Conservation (phyloP, 2,329 filamentous ascomycete species). For the Tolypocladium tundrense region DNA sequence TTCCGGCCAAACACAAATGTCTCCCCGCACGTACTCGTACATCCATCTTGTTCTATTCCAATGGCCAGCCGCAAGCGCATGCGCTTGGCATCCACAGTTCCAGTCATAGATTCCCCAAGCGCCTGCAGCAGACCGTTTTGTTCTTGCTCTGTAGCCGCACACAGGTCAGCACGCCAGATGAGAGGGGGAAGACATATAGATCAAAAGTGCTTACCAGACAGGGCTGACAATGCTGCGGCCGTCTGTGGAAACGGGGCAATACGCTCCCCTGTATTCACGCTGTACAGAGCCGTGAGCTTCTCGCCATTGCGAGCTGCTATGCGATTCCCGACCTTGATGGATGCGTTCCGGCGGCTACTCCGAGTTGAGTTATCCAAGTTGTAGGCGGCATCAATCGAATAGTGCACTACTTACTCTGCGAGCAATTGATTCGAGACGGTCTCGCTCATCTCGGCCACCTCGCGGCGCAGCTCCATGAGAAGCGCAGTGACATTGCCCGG, state of each 20-base stretch:
- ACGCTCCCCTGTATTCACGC: background rate
- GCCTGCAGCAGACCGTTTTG: background rate
- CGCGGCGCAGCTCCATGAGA: background rate
- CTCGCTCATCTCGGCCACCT: background rate
- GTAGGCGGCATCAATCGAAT: background rate
- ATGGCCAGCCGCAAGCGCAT: background rate
- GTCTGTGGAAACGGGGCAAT: background rate
- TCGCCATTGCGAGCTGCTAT: background rate
- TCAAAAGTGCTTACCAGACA: background rate
- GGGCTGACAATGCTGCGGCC: background rate
- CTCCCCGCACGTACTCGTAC: no score
- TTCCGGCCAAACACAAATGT: background rate
- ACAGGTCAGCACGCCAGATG: background rate
- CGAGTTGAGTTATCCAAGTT: background rate
- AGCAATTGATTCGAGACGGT: background rate
- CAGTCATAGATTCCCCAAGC: background rate
- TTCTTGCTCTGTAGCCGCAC: background rate
- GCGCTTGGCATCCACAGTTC: background rate
- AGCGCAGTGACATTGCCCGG: background rate
- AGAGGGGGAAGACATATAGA: background rate
- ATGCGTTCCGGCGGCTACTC: background rate
- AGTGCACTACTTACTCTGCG: background rate
- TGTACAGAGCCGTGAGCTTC: background rate
- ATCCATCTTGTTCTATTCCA: background rate
- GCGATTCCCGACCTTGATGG: background rate